Evolutionary conservation across 1,139 yeast genomes (phyloP), one percentile per base, ranked within the genome.

Genomic region (Candida tunisiensis): DNA sequence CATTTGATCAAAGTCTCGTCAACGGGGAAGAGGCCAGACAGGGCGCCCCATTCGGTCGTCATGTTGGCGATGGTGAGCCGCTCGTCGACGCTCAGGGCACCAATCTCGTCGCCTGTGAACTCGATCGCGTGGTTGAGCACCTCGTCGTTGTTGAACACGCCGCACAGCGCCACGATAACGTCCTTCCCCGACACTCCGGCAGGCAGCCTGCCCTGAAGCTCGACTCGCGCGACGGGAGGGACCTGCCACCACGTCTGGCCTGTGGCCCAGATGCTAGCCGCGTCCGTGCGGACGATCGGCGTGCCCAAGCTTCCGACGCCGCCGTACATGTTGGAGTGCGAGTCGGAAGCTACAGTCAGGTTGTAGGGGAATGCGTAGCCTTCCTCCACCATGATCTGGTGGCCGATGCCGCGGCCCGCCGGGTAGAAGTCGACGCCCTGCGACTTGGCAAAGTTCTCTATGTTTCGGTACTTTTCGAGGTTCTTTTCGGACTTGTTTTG

Each of bases 161-260:
- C 98, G 60, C 99, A 88, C 28, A 88, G 64, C 1, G 96, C 88
- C 16, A 91, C 93, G 48, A 88, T 91, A 28, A 91, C 91, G 55
- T 88, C 99, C 53, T 88, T 88, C 38, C 99, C 99, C 6, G 93
- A 73, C 11, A 80, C 85, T 14, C 95, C 95, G 31, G 65, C 57
- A 13, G 91, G 93, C 33, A 88, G 65, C 38, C 67, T 55, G 24
- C 95, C 95, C 38, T 66, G 63, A 32, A 88, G 64, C 51, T 80
- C 93, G 8, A 88, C 96, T 46, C 74, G 73, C 23, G 98, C 98
- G 14, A 88, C 96, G 1, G 98, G 98, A 4, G 99, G 99, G 33
- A 88, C 80, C 68, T 91, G 98, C 98, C 98, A 88, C 99, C 99
- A 88, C 3, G 98, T 91, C 57, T 82, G 93, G 24, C 96, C 96